Base-by-base conservation (phyloP, 495 filamentous ascomycete species). In the Penicillium coprophilum region DNA sequence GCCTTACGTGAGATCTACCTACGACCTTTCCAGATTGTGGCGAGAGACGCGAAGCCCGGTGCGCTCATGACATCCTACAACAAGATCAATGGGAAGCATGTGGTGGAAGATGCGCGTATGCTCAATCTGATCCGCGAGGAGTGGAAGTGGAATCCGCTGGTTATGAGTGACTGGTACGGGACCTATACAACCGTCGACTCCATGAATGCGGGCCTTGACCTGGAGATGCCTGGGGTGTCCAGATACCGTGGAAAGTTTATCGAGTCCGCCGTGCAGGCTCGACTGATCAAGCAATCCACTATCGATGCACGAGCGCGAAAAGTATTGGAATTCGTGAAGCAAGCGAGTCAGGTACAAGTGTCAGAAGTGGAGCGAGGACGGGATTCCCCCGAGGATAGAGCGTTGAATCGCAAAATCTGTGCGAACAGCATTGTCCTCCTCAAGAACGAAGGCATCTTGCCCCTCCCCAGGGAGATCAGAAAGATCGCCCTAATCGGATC, bases 1-100 rank as follows among this genome's bases (percentile, higher is more conserved):
- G 83, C 88, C 24, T 66, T 92, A 56, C 80, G 87, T 20, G 88
- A 92, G 71, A 84, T 91, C 19, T 90, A 91, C 60, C 73, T 86
- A 4, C 71, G 84, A 53, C 85, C 88, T 0, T 92, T 91, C 63
- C 85, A 89, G 68, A 78, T 91, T 57, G 86, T 82, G 6, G 76
- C 87, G 19, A 68, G 82, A 12, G 83, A 87, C 55, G 67, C 80
- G 4, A 70, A 79, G 23, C 87, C 87, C 0, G 79, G 79, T 15
- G 82, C 83, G 4, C 71, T 91, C 30, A 92, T 92, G 88, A 88
- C 85, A 15, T 79, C 82, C 17, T 92, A 91, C 63, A 91, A 90
- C 54, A 82, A 83, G 55, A 73, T 92, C 31, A 90, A 91, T 63
- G 88, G 88, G 12, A 74, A 73, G 11, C 87, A 87, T 65, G 82